Conservation (phyloP, 768 basidiomycete genomes). For the Gymnopilus dilepis region DNA sequence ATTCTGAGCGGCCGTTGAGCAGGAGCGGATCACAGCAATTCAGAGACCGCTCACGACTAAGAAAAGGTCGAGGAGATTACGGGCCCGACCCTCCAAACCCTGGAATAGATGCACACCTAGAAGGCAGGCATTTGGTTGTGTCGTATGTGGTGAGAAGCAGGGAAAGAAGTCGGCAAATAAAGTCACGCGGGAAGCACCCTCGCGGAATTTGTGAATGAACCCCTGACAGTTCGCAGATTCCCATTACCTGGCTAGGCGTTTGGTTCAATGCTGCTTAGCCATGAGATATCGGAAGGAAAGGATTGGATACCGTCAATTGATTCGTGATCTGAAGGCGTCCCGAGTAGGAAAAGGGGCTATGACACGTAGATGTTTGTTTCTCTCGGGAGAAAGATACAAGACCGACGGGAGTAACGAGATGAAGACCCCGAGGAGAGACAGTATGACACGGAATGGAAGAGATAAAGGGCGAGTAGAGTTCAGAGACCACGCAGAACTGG, state of each 20-base stretch:
- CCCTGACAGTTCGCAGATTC: constrained; percentile 16
- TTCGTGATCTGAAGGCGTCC: constrained; percentile 8
- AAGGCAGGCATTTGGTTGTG: not conserved
- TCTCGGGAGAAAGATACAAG: constrained; percentile 9
- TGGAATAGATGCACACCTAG: not conserved
- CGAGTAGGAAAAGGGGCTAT: constrained; percentile 3
- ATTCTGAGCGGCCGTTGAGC: not conserved
- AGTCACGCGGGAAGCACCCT: constrained; percentile 1
- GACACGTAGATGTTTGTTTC: constrained; percentile 18
- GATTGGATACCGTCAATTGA: constrained; percentile 24
- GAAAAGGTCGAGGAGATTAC: constrained; percentile 17
- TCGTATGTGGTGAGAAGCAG: not conserved
- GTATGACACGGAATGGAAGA: constrained; percentile 9
- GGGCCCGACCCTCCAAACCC: constrained; percentile 1
- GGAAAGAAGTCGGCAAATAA: constrained; percentile 3
- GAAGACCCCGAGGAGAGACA: not conserved
- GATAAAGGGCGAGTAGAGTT: not conserved
- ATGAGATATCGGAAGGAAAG: constrained; percentile 1
- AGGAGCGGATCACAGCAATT: not conserved
- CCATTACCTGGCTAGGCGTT: constrained; percentile 7
- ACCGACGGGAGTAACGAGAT: constrained; percentile 3
- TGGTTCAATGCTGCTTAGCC: not conserved
- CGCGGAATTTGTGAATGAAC: constrained; percentile 6
- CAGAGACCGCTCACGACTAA: constrained; percentile 3
- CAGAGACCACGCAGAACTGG: constrained; percentile 6